phyloP scores from a whole-genome alignment of 257 asterid genomes.

The Solanum clarkiae region DNA sequence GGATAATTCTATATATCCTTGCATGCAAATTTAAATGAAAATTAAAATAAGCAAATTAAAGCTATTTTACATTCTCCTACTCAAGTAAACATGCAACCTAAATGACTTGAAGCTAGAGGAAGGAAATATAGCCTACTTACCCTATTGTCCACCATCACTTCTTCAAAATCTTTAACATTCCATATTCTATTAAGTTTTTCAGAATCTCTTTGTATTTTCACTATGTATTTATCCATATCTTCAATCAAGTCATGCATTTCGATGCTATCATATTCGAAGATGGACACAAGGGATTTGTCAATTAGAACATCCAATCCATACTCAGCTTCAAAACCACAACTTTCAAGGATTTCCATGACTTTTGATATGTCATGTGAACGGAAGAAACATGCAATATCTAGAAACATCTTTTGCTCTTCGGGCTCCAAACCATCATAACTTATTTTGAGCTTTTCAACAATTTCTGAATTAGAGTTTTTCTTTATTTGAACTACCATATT shows the following conservation, averaged over 20 bases:
- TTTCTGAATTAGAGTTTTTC: no score
- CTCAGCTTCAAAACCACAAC: background rate
- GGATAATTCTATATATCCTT: no score
- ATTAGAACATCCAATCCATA: background rate
- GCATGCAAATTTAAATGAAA: no score
- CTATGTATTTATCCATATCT: background rate
- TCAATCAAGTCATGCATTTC: background rate
- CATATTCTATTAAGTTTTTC: background rate
- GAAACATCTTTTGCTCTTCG: no score
- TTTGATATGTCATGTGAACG: rapidly evolving
- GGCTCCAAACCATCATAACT: no score
- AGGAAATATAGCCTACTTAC: background rate
- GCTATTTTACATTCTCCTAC: no score
- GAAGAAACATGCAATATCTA: background rate
- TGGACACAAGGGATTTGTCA: background rate
- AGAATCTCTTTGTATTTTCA: background rate
- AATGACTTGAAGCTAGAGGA: no score
- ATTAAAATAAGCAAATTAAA: no score
- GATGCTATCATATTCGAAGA: no score
- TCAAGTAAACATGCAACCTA: no score
- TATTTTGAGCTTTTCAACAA: no score
- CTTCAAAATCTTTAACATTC: background rate
- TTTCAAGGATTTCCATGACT: background rate
- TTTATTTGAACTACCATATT: no score
- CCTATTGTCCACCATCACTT: background rate